These are phyloP conservation scores for Skeletonema costatum DNA, from an alignment of 108 stramenopile genomes.

Conservation along the genomic window DNA sequence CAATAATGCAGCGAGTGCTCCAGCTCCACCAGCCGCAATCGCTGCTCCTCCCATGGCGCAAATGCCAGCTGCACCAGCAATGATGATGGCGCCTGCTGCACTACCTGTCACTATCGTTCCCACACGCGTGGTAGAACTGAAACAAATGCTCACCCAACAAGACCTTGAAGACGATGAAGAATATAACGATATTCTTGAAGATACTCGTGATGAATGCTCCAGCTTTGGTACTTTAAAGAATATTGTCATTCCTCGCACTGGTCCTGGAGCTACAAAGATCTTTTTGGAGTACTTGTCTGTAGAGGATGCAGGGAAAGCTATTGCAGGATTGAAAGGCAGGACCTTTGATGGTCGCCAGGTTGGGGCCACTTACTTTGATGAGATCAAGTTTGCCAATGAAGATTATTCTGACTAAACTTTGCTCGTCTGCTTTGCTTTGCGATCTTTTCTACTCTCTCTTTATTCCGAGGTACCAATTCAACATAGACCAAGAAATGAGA, in stretches of 20 bases:
- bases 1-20: slow-evolving; percentile 26
- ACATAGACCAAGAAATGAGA: background rate
- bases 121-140: slow-evolving; percentile 84
- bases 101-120: slow-evolving; percentile 9
- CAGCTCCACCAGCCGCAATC: slow-evolving; percentile 37
- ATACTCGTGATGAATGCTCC: slow-evolving; percentile 91
- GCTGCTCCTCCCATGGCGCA: slow-evolving; percentile 23
- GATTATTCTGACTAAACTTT: slow-evolving; percentile 39
- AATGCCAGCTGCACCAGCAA: slow-evolving; percentile 21
- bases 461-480: background rate
- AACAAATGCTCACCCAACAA: slow-evolving; percentile 86
- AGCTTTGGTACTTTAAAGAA: slow-evolving; percentile 86
- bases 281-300: slow-evolving; percentile 79
- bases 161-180: slow-evolving; percentile 87
- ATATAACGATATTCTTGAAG: slow-evolving; percentile 89
- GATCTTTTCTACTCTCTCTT: slow-evolving; percentile 10
- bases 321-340: slow-evolving; percentile 71
- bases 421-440: background rate
- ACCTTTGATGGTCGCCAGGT: slow-evolving; percentile 89
- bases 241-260: slow-evolving; percentile 79
- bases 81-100: background rate
- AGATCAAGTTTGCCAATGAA: slow-evolving; percentile 68
- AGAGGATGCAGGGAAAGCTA: slow-evolving; percentile 79
- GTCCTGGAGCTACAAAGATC: slow-evolving; percentile 82
- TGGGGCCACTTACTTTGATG: slow-evolving; percentile 71